phyloP scores from a whole-genome alignment of 352 stramenopile species.

The Saprolegnia parasitica region DNA sequence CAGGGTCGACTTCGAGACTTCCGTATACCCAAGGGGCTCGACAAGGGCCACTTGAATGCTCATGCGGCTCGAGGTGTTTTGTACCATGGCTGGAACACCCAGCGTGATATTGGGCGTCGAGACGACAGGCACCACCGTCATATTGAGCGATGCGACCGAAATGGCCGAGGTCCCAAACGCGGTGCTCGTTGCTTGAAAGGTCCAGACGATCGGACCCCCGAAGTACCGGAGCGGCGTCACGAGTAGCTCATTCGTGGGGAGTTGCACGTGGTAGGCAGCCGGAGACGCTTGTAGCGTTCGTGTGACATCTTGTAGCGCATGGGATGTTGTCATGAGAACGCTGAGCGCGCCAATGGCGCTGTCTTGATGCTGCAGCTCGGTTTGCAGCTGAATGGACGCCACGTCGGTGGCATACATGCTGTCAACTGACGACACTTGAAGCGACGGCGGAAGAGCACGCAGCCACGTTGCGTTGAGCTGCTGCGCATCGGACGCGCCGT shows the following conservation, averaged over 20 bases:
- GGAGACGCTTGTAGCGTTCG: not conserved
- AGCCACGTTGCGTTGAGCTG: not conserved
- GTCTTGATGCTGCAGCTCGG: not conserved
- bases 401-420: not conserved
- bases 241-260: not conserved
- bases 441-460: no score
- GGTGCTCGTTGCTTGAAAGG: not conserved
- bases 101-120: not conserved
- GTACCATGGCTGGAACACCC: not conserved
- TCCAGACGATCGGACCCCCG: not conserved
- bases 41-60: not conserved
- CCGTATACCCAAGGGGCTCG: not conserved
- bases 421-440: not conserved
- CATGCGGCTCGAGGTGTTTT: not conserved
- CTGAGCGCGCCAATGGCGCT: not conserved
- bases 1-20: not conserved
- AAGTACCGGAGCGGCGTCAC: not conserved
- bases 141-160: not conserved
- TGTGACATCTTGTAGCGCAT: not conserved
- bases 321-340: not conserved
- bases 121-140: not conserved
- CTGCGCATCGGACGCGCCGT: not conserved
- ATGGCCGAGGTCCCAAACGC: not conserved
- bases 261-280: not conserved
- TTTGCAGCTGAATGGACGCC: not conserved